Base-by-base conservation (phyloP, 371 early-diverging fungal species). In the Saksenaea oblongispora region DNA sequence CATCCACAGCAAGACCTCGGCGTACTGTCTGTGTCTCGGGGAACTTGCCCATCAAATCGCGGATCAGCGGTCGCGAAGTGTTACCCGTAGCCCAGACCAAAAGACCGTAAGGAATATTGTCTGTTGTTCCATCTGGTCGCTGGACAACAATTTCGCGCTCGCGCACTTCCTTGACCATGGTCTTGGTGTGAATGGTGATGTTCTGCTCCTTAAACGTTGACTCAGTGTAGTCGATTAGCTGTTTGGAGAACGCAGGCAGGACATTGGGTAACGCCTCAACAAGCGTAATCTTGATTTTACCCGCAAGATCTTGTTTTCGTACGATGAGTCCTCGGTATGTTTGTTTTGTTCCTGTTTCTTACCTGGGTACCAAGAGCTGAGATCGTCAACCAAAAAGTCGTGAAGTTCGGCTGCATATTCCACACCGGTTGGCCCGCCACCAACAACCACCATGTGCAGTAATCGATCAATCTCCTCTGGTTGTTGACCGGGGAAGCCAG, bases 81-180 rank as follows among this genome's bases (percentile, higher is more conserved):
- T 95, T 97, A 34, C 97, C 96, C 2, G 97, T 95, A 28, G 95
- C 95, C 96, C 97, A 97, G 9, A 95, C 95, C 34, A 95, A 77
- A 58, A 95, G 73, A 44, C 97, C 97, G 64, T 92, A 95, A 24
- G 94, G 94, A 39, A 95, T 90, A 7, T 72, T 79, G 26, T 86
- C 85, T 10, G 76, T 61, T 41, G 86, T 72, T 34, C 84, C 87
- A 65, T 94, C 86, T 58, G 87, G 79, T 44, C 91, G 84, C 69
- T 90, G 84, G 22, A 95, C 91, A 53, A 89, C 76, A 64, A 96
- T 84, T 37, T 89, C 84, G 77, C 91, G 93, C 56, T 90, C 87
- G 11, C 79, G 78, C 39, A 97, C 95, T 66, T 93, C 90, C 79
- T 94, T 93, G 56, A 97, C 96, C 85, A 87, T 87, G 14, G 96